Base-by-base conservation (phyloP, 805 yeast genomes). In the Peterozyma toletana region DNA sequence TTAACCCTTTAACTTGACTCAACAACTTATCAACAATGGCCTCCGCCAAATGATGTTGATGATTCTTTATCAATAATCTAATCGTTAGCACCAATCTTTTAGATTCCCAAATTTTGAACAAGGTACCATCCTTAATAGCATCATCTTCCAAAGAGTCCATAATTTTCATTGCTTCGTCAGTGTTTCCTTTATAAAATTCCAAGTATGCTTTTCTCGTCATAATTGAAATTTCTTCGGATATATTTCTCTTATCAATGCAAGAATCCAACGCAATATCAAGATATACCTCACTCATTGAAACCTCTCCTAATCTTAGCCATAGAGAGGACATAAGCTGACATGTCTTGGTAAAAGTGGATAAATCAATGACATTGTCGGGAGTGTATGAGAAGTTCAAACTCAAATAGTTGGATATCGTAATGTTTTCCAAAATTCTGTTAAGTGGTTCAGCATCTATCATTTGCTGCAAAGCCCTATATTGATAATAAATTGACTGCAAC, bases 401-500 rank as follows among this genome's bases (percentile, higher is more conserved):
- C 9, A 82, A 66, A 50, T 73, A 79, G 2, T 68, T 63, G 0
- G 86, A 76, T 50, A 79, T 78, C 13, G 74, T 68, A 9, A 78
- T 56, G 37, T 85, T 76, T 50, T 81, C 86, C 30, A 78, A 53
- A 11, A 76, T 69, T 6, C 59, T 59, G 9, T 59, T 55, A 37
- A 77, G 56, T 2, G 73, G 59, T 0, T 68, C 72, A 7, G 84
- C 81, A 50, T 71, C 75, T 38, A 74, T 56, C 59, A 82, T 64
- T 30, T 71, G 50, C 46, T 79, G 76, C 2, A 75, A 57, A 0
- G 84, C 76, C 52, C 84, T 88, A 48, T 78, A 78, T 50, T 80
- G 80, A 55, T 76, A 81, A 9, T 87, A 80, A 56, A 77, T 70
- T 2, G 90, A 75, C 46, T 71, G 78, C 50, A 73, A 62, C 54